Percentiles rank a stretch among this genome's conserved stretches.
Conservation (phyloP, 2,329 filamentous ascomycete species). For the Neospermospora avenae region DNA sequence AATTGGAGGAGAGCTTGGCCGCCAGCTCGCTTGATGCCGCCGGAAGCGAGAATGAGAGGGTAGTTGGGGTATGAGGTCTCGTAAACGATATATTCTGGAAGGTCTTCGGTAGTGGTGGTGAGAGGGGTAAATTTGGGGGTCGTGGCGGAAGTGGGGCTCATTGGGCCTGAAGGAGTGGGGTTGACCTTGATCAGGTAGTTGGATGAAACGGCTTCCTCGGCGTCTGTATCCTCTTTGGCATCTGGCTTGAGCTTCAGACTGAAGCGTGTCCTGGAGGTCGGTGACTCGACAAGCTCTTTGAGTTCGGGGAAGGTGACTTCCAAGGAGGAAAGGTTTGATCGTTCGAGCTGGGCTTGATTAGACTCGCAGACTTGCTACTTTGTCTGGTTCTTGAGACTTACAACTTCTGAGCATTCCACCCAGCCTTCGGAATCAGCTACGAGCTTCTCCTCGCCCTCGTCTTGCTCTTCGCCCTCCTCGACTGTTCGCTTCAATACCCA, state of each 20-base stretch:
- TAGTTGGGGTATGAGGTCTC: conserved; percentile 46
- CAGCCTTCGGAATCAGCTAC: conserved; percentile 41
- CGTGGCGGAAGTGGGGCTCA: conserved; percentile 19
- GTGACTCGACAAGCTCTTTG: conserved; percentile 35
- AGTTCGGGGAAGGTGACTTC: conserved; percentile 39
- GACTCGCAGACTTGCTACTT: not conserved
- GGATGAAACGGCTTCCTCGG: conserved; percentile 31
- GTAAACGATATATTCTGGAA: conserved; percentile 43
- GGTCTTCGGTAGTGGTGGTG: conserved; percentile 36
- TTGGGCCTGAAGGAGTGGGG: conserved; percentile 18
- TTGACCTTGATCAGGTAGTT: conserved; percentile 39
- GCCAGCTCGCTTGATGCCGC: conserved; percentile 41
- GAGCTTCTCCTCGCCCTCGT: conserved; percentile 38
- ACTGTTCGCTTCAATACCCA: conserved; percentile 42
- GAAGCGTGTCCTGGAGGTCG: conserved; percentile 39
- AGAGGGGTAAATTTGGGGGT: conserved; percentile 33
- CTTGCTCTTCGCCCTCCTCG: conserved; percentile 37
- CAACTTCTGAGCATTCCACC: conserved; percentile 40
- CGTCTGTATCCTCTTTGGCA: conserved; percentile 30
- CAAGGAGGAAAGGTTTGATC: conserved; percentile 37
- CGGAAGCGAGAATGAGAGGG: conserved; percentile 41
- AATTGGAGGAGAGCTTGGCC: conserved; percentile 36
- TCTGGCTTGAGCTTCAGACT: conserved; percentile 34
- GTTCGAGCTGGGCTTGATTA: conserved; percentile 34
- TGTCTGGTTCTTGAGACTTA: conserved; percentile 29